phyloP scores from a whole-genome alignment of 177 flowering plant species.

The Telopea speciosissima region DNA sequence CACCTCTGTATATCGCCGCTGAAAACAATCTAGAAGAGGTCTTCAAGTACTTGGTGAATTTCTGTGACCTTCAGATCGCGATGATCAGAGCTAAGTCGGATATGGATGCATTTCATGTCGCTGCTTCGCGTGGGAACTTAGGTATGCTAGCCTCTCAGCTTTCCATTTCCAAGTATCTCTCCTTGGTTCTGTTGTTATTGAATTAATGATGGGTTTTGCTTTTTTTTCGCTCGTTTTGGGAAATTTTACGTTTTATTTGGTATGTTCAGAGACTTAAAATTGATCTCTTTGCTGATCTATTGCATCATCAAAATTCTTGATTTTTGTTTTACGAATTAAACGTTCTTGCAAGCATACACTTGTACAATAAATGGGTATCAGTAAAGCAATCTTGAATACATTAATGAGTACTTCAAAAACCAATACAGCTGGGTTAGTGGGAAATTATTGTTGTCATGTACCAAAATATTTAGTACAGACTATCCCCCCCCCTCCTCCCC shows the following conservation, averaged over 20 bases:
- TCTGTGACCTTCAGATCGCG: conserved; percentile 45
- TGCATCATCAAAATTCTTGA: not conserved
- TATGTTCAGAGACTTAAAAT: too few species aligned
- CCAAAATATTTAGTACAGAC: too few species aligned
- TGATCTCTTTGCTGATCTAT: not conserved
- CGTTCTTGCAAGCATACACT: not conserved
- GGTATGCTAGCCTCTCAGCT: conserved; percentile 28
- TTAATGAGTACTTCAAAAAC: too few species aligned
- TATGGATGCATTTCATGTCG: conserved; percentile 71
- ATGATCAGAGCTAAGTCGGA: conserved; percentile 65
- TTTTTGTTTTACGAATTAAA: too few species aligned
- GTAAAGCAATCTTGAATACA: too few species aligned
- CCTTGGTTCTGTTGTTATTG: too few species aligned
- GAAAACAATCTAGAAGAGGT: conserved; percentile 47
- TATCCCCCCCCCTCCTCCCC: not conserved
- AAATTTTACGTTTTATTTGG: too few species aligned
- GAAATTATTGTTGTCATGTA: not conserved
- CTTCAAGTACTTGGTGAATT: conserved; percentile 50
- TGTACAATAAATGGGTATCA: too few species aligned
- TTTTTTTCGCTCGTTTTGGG: not conserved
- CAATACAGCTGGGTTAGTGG: not conserved
- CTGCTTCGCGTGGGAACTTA: conserved; percentile 69
- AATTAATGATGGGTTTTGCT: too few species aligned
- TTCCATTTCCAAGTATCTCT: too few species aligned
- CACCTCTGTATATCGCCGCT: conserved; percentile 72